Base-by-base conservation (phyloP, 2,329 filamentous ascomycete species). In the Fusarium annulatum region DNA sequence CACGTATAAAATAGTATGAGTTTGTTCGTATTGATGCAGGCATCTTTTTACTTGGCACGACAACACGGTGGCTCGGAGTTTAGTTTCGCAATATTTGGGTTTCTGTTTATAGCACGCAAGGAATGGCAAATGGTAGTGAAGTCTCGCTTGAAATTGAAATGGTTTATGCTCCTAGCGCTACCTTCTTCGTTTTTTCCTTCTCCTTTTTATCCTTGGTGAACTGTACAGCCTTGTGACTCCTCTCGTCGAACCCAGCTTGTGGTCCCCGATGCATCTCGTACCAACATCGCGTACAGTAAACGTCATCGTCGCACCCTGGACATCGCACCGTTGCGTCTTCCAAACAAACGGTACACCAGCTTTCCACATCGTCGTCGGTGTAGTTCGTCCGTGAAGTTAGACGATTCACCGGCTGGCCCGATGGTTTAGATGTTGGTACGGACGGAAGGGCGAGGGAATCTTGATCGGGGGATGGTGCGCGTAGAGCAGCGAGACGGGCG, bases 251-350 rank as follows among this genome's bases (percentile, higher is more conserved):
- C 2, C 90, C 90, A 0, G 92, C 93, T 49, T 86, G 85, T 2
- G 91, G 90, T 1, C 93, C 91, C 39, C 89, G 84, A 77, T 97
- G 94, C 81, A 94, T 94, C 78, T 96, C 94, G 67, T 87, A 88
- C 94, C 94, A 97, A 84, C 94, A 97, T 21, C 88, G 85, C 28
- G 87, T 85, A 80, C 94, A 97, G 79, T 96, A 97, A 45, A 94
- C 84, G 72, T 95, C 90, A 34, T 83, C 82, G 41, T 90, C 90
- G 76, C 94, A 97, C 7, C 92, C 93, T 1, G 91, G 79, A 79
- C 94, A 97, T 64, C 87, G 87, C 34, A 96, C 83, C 7, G 90
- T 90, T 0, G 92, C 94, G 78, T 96, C 93, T 66, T 94, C 93
- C 52, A 92, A 90, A 79, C 94, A 97, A 15, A 96, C 94, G 38